Percentiles rank a stretch among this genome's conserved stretches.
Evolutionary conservation across 192 early-diverging fungal species (phyloP).

Genomic region (Allomyces macrogynus): DNA sequence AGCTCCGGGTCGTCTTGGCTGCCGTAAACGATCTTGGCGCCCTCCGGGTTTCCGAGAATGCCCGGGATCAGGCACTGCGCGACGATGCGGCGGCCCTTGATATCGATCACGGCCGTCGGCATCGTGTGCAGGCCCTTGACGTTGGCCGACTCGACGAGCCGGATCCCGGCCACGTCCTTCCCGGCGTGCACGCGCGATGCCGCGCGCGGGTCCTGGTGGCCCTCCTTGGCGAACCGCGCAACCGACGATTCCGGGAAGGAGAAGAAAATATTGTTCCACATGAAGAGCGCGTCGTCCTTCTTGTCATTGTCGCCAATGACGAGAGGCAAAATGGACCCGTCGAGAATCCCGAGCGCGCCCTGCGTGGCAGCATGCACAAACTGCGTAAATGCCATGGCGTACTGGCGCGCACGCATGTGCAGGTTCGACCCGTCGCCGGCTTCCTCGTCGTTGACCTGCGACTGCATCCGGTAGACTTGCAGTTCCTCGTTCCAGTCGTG

Average conservation of each 20-base stretch:
- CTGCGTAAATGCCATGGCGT: background rate
- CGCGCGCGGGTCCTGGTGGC: constrained; percentile 10
- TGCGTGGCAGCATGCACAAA: background rate
- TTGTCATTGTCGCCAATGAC: constrained; percentile 3
- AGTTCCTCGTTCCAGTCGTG: constrained; percentile 98
- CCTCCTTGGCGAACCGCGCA: background rate
- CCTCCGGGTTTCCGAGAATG: constrained; percentile 51
- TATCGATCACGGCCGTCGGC: constrained; percentile 80
- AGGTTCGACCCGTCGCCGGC: background rate
- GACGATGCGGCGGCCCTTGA: constrained; percentile 71
- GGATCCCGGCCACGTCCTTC: constrained; percentile 85
- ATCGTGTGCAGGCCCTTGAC: constrained; percentile 67
- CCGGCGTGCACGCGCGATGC: constrained; percentile 82
- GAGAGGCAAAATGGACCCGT: background rate
- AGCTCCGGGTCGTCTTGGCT: constrained; percentile 43
- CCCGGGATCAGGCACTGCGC: constrained; percentile 89
- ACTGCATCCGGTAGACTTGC: constrained; percentile 41
- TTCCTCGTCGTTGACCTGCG: background rate
- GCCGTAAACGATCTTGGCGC: constrained; percentile 71
- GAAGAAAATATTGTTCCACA: constrained; percentile 94
- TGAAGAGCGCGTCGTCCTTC: constrained; percentile 26
- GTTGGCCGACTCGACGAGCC: constrained; percentile 48
- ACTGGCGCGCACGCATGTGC: background rate
- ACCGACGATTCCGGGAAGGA: background rate
- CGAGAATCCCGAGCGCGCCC: background rate